Evolutionary conservation across 179 eudicot species (phyloP).

Genomic region (Silene coronaria): DNA sequence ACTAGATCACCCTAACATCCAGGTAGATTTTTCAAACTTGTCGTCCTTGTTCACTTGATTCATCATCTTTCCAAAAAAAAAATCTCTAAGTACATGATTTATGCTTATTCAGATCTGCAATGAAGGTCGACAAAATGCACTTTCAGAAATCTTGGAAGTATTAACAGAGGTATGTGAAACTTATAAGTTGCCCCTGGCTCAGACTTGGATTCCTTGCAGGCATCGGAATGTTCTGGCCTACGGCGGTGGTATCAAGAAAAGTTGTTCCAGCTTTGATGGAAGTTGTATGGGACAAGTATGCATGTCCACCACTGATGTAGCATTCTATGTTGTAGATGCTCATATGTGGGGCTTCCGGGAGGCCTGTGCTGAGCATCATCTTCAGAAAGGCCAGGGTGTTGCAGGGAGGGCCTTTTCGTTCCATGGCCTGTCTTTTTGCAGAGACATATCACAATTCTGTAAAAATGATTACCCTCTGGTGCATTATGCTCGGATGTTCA

Average conservation of each 20-base stretch:
- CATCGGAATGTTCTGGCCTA: constrained; percentile 75
- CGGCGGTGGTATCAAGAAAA: constrained; percentile 80
- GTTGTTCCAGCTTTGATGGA: constrained; percentile 92
- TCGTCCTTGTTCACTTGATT: constrained; percentile 4
- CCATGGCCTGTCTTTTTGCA: constrained; percentile 57
- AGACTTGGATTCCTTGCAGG: constrained; percentile 97
- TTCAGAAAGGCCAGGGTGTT: constrained; percentile 92
- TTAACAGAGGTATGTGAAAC: constrained; percentile 80
- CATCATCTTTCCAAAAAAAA: not conserved
- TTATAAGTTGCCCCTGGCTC: constrained; percentile 81
- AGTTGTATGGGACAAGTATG: constrained; percentile 87
- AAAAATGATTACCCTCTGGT: constrained; percentile 87
- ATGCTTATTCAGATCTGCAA: constrained; percentile 67
- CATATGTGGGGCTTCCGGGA: constrained; percentile 93
- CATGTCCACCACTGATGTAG: constrained; percentile 92
- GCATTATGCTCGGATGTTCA: constrained; percentile 91
- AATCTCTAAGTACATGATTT: constrained; percentile 14
- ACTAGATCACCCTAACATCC: constrained; percentile 65
- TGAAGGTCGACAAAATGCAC: constrained; percentile 83
- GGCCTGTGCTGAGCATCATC: constrained; percentile 94
- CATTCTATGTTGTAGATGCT: constrained; percentile 84
- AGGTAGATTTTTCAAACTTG: constrained; percentile 36
- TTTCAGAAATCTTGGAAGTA: constrained; percentile 83
- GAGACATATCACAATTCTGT: constrained; percentile 59
- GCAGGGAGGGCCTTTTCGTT: constrained; percentile 74